Evolutionary conservation across 257 asterid genomes (phyloP), one percentile per base, ranked within the genome.

Genomic region (Nicotiana otophora): DNA sequence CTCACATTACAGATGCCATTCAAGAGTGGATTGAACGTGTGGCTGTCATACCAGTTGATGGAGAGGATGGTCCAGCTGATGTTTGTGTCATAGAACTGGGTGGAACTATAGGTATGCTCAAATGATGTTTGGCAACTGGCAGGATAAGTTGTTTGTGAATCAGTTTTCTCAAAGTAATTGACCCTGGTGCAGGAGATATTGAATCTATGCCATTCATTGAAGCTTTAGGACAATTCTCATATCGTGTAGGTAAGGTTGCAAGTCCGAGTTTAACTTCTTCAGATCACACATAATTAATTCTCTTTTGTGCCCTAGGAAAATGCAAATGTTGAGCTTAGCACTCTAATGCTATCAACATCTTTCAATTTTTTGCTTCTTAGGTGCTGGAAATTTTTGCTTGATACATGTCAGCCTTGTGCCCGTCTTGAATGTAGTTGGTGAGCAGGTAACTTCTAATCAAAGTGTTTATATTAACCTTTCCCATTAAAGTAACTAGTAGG

Each of bases 341-440:
- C 34, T 30, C 12, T 68, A 26, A 58, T 67, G 19, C 31, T 51
- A n/a, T 28, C 0, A 34, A 42, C 20, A 2, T 28, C 2, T 46
- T 77, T 42, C 66, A 23, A 69, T 62, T 83, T 53, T 54, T 81
- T 28, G 16, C 63, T 60, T 89, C 75, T 82, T 84, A 92, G 97
- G 97, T 80, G 90, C 85, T 83, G 97, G 94, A 36, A 92, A 92
- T 85, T 91, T 92, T 84, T 92, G 97, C 88, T 88, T 92, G 87
- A 88, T 91, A 84, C 97, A 92, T 87, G 97, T 92, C 84, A 92
- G 97, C 88, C 92, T 92, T 85, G 97, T 92, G 83, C 97, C 97
- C n/a, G 95, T 92, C 80, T 85, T 92, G 33, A 82, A 81, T 82
- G 97, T 89, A 15, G 95, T 92, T 78, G 97, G 97, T 77, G 97